These are phyloP conservation scores for Syzygium grande DNA, from an alignment of 345 rosid species.

Conservation along the genomic window DNA sequence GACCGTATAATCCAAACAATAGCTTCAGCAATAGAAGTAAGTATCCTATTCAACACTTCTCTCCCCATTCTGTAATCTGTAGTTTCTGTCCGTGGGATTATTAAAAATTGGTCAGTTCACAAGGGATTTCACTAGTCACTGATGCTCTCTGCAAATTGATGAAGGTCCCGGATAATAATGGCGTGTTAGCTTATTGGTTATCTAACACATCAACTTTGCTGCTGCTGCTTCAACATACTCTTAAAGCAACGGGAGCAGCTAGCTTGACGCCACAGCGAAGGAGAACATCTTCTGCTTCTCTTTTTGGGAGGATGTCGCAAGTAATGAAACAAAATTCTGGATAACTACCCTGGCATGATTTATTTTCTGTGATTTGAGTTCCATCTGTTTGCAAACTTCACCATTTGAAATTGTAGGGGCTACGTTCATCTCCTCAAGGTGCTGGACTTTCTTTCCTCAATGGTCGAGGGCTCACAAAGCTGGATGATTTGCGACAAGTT, in stretches of 20 bases:
- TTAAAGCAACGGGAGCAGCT: slow-evolving; percentile 97
- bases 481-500: slow-evolving; percentile 85
- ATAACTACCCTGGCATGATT: not conserved
- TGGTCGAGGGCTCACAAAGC: slow-evolving; percentile 62
- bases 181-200: slow-evolving; percentile 83
- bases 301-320: slow-evolving; percentile 97
- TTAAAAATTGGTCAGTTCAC: slow-evolving; percentile 4
- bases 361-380: not conserved
- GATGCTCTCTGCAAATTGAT: slow-evolving; percentile 3
- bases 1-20: slow-evolving; percentile 95
- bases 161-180: slow-evolving; percentile 85
- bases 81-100: not conserved
- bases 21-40: slow-evolving; percentile 85
- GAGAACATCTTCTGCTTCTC: slow-evolving; percentile 79
- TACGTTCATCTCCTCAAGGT: slow-evolving; percentile 88
- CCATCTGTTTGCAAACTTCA: slow-evolving; percentile 3
- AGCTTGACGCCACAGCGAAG: slow-evolving; percentile 96
- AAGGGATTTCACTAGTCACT: not conserved
- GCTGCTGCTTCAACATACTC: slow-evolving; percentile 86
- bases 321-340: slow-evolving; percentile 19
- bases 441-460: slow-evolving; percentile 73
- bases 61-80: slow-evolving; percentile 14
- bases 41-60: slow-evolving; percentile 8
- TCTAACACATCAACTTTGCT: slow-evolving; percentile 88
- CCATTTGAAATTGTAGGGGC: slow-evolving; percentile 43